These are phyloP conservation scores for Vachellia collinsii DNA, from an alignment of 306 rosid genomes.

Conservation along the genomic window DNA sequence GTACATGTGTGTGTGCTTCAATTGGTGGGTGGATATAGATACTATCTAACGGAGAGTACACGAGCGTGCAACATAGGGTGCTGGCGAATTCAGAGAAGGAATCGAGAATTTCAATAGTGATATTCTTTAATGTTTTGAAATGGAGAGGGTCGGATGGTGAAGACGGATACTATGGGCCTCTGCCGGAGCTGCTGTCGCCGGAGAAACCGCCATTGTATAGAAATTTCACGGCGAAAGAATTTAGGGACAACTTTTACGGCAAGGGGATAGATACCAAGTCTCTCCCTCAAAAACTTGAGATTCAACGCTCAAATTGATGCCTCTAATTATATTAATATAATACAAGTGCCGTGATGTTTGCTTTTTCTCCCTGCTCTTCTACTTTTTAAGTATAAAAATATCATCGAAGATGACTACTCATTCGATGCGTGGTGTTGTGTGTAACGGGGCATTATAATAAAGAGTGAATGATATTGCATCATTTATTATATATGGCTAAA, in stretches of 20 bases:
- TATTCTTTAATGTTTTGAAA: slow-evolving; percentile 33
- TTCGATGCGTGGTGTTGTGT: too few relatives aligned
- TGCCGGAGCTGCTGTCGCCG: slow-evolving; percentile 38
- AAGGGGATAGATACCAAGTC: slow-evolving; percentile 42
- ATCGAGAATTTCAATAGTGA: slow-evolving; percentile 37
- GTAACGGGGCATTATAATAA: too few relatives aligned
- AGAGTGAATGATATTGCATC: too few relatives aligned
- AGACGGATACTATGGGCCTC: slow-evolving; percentile 37
- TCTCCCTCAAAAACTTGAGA: slow-evolving; percentile 36
- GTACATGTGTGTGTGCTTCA: background rate
- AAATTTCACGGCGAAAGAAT: slow-evolving; percentile 35
- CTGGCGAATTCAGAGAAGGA: slow-evolving; percentile 39
- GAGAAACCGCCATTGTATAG: slow-evolving; percentile 40
- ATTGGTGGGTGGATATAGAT: slow-evolving; percentile 1
- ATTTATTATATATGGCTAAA: too few relatives aligned
- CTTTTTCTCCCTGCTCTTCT: background rate
- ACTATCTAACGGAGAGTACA: slow-evolving; percentile 45
- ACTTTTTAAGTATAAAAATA: too few relatives aligned
- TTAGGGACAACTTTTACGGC: slow-evolving; percentile 8
- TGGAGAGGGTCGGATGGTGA: slow-evolving; percentile 23
- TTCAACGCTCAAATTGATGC: background rate
- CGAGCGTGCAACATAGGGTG: slow-evolving; percentile 44
- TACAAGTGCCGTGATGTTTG: background rate
- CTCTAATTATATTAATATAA: too few relatives aligned
- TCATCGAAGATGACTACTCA: too few relatives aligned